A percentile compares a stretch with the other conserved stretches of the same genome.
phyloP scores from a whole-genome alignment of 2,329 filamentous ascomycete genomes.

The Exophiala phaeomuriformis region DNA sequence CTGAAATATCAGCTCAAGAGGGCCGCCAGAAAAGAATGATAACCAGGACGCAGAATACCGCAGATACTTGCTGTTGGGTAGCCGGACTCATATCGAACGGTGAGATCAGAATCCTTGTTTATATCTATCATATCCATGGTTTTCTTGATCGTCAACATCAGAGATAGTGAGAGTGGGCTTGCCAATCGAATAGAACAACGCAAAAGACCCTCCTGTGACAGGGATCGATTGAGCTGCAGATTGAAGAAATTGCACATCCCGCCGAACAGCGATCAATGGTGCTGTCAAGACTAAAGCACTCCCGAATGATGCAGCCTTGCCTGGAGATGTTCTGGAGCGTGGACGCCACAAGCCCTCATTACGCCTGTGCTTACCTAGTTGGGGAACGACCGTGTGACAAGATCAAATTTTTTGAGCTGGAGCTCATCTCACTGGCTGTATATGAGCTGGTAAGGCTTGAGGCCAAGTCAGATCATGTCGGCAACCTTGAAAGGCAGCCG shows the following conservation, averaged over 20 bases:
- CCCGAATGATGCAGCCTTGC: slow-evolving; percentile 21
- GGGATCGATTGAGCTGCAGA: slow-evolving; percentile 15
- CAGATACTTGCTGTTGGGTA: slow-evolving; percentile 1
- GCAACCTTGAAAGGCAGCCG: slow-evolving; percentile 3
- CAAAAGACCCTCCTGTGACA: slow-evolving; percentile 5
- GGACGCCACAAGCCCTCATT: slow-evolving; percentile 8
- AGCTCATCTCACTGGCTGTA: not conserved
- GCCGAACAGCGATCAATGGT: slow-evolving; percentile 9
- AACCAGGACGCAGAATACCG: not conserved
- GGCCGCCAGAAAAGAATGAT: not conserved
- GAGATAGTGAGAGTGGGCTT: slow-evolving; percentile 14
- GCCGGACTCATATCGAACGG: slow-evolving; percentile 7
- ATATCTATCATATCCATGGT: slow-evolving; percentile 13
- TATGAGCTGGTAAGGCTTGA: slow-evolving; percentile 6
- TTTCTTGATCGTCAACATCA: not conserved
- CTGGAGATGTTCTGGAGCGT: slow-evolving; percentile 3
- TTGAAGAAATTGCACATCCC: slow-evolving; percentile 20
- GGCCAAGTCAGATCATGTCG: slow-evolving; percentile 8
- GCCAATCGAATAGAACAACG: slow-evolving; percentile 6
- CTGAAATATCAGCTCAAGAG: not conserved
- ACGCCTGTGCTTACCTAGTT: slow-evolving; percentile 18
- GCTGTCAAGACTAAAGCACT: slow-evolving; percentile 15
- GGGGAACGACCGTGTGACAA: slow-evolving; percentile 18
- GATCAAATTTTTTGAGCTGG: slow-evolving; percentile 15
- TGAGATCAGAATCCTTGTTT: slow-evolving; percentile 14